These are phyloP conservation scores for Curvularia verruculosa DNA, from an alignment of 2,329 filamentous ascomycete genomes.

Conservation along the genomic window DNA sequence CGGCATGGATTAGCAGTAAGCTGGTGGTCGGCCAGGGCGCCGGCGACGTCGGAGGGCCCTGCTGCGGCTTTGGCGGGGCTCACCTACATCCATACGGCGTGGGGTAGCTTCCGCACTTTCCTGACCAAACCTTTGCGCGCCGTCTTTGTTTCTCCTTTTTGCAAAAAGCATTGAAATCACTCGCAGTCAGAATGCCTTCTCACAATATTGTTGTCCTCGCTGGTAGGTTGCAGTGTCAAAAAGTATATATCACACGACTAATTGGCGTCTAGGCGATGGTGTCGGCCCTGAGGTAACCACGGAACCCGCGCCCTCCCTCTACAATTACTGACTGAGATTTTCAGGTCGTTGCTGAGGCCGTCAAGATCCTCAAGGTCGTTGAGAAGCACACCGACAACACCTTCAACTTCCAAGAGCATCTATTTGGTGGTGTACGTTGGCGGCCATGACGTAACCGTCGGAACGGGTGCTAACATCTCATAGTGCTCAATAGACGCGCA, in stretches of 20 bases:
- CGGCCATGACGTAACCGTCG: neutral
- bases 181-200: conserved; percentile 41
- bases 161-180: neutral
- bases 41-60: conserved; percentile 14
- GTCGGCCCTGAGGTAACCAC: conserved; percentile 50
- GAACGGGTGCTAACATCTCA: conserved; percentile 8
- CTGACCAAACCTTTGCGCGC: conserved; percentile 7
- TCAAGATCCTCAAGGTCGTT: conserved; percentile 84
- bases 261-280: conserved; percentile 46
- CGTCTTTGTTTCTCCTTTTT: neutral
- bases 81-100: conserved; percentile 2
- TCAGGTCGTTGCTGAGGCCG: conserved; percentile 79
- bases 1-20: neutral
- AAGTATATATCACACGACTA: conserved; percentile 13
- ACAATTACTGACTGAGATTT: conserved; percentile 26
- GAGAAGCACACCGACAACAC: conserved; percentile 75
- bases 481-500: conserved; percentile 88
- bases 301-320: neutral
- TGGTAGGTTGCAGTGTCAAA: conserved; percentile 34
- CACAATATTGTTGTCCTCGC: conserved; percentile 52
- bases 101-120: conserved; percentile 14
- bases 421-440: conserved; percentile 83
- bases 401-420: conserved; percentile 89
- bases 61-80: conserved; percentile 11
- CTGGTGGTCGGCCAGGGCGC: conserved; percentile 4